These are phyloP conservation scores for Globisporangium polare DNA, from an alignment of 352 stramenopile species.

Conservation along the genomic window DNA sequence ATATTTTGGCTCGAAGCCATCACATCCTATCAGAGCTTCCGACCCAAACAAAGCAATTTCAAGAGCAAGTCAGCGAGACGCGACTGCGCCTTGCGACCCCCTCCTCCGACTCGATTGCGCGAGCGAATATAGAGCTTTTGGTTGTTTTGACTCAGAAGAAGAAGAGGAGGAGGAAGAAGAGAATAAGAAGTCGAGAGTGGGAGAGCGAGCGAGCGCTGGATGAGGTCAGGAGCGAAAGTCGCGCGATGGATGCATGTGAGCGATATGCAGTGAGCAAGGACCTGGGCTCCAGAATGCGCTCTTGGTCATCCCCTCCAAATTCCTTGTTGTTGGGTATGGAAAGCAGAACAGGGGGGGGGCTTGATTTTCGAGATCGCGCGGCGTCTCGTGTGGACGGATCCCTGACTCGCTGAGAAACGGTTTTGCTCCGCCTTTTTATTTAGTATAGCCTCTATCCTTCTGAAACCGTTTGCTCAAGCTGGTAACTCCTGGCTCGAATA, in stretches of 20 bases:
- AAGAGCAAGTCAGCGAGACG: background rate
- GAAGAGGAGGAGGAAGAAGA: background rate
- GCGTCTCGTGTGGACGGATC: no score
- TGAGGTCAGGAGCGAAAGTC: background rate
- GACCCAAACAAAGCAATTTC: no score
- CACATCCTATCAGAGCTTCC: background rate
- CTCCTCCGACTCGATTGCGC: background rate
- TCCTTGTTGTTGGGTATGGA: background rate
- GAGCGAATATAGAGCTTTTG: background rate
- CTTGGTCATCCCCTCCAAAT: no score
- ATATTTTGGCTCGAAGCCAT: background rate
- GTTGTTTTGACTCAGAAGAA: background rate
- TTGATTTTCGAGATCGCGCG: no score
- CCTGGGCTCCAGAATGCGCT: no score
- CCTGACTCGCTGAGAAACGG: no score
- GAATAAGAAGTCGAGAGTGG: background rate
- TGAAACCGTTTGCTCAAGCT: no score
- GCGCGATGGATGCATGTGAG: background rate
- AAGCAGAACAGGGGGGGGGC: background rate
- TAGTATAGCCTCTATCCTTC: background rate
- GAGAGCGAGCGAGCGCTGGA: background rate
- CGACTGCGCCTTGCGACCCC: background rate
- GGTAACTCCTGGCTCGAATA: no score
- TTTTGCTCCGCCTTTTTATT: background rate
- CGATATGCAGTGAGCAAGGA: no score